Percentiles rank a stretch among this genome's conserved stretches.
Evolutionary conservation across 208 protist species (phyloP).

Genomic region (Leishmania lainsoni): DNA sequence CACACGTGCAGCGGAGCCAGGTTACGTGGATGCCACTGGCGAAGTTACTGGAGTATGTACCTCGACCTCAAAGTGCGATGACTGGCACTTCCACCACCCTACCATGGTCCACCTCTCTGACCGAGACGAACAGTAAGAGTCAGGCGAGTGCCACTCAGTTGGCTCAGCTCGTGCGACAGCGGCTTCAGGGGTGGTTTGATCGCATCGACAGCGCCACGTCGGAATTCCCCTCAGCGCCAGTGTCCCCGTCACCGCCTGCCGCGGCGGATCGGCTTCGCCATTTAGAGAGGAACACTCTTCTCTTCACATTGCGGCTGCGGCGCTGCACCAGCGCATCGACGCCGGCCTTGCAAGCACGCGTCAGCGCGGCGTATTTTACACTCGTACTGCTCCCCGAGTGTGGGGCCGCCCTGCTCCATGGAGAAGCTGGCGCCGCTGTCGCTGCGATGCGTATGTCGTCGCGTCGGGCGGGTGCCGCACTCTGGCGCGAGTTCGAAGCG

Average conservation of each 20-base stretch:
- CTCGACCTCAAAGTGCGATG: neutral
- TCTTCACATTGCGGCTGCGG: constrained; percentile 17
- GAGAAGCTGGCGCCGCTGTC: neutral
- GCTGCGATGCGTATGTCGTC: neutral
- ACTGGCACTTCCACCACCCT: neutral
- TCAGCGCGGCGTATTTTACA: constrained; percentile 1
- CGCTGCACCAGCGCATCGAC: neutral
- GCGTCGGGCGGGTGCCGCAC: neutral
- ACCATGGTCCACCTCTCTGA: neutral
- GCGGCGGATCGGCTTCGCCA: constrained; percentile 12
- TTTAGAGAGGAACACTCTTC: constrained; percentile 9
- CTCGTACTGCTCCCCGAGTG: constrained; percentile 15
- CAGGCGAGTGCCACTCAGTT: neutral
- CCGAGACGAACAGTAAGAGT: neutral
- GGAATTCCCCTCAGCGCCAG: neutral
- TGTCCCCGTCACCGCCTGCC: neutral
- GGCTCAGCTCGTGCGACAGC: constrained; percentile 2
- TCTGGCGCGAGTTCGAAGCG: constrained; percentile 23
- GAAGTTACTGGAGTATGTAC: neutral
- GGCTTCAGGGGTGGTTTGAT: constrained; percentile 18
- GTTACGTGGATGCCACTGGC: neutral
- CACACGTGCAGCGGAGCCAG: neutral
- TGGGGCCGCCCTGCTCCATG: neutral
- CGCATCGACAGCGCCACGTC: constrained; percentile 19
- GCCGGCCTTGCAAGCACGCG: neutral